Percentiles rank a stretch among this genome's conserved stretches.
phyloP scores from a whole-genome alignment of 768 basidiomycete genomes.

The Boletellus ananiceps region DNA sequence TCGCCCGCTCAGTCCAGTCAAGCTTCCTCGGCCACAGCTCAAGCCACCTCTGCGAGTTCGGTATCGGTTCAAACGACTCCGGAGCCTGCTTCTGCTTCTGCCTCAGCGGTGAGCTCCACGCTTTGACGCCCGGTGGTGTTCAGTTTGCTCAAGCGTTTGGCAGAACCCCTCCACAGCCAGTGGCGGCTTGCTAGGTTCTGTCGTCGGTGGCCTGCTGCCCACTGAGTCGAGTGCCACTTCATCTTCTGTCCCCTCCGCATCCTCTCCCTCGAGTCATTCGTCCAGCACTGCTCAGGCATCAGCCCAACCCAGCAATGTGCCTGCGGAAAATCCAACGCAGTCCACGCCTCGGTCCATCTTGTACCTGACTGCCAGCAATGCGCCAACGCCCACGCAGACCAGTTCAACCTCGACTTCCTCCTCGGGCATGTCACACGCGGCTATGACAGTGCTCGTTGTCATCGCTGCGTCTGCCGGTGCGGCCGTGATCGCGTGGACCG shows the following conservation, averaged over 20 bases:
- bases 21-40: slow-evolving; percentile 9
- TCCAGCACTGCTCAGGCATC: slow-evolving; percentile 13
- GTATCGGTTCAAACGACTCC: slow-evolving; percentile 12
- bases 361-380: slow-evolving; percentile 26
- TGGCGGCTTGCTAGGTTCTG: slow-evolving; percentile 6
- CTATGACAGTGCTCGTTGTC: slow-evolving; percentile 61
- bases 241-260: slow-evolving; percentile 15
- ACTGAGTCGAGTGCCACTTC: slow-evolving; percentile 17
- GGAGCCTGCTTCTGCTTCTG: slow-evolving; percentile 9
- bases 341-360: slow-evolving; percentile 57
- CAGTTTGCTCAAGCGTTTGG: slow-evolving; percentile 3
- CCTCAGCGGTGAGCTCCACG: slow-evolving; percentile 19
- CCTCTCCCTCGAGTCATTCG: slow-evolving; percentile 15
- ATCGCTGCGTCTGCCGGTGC: slow-evolving; percentile 66
- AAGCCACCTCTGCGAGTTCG: slow-evolving; percentile 14
- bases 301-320: slow-evolving; percentile 21
- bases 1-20: slow-evolving; percentile 25
- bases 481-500: slow-evolving; percentile 74
- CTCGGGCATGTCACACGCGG: slow-evolving; percentile 41
- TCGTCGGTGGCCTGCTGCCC: slow-evolving; percentile 11
- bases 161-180: slow-evolving; percentile 13
- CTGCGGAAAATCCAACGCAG: slow-evolving; percentile 41
- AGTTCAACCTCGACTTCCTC: slow-evolving; percentile 12
- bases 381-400: slow-evolving; percentile 21
- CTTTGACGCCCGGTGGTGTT: neutral